These are phyloP conservation scores for Phoenix roebelenii DNA, from an alignment of 176 grass and related monocot genomes.

Conservation along the genomic window DNA sequence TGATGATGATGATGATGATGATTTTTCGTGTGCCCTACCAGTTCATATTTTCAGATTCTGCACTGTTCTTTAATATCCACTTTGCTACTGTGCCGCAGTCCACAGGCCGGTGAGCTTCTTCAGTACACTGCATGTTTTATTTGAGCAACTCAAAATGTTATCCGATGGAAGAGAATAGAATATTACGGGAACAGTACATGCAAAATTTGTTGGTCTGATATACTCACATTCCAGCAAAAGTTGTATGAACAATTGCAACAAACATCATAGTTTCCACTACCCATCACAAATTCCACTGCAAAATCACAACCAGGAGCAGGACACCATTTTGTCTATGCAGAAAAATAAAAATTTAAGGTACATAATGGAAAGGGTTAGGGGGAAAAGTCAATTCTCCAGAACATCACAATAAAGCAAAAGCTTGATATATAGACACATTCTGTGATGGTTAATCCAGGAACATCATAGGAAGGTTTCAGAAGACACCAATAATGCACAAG, in stretches of 20 bases:
- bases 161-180: too few relatives aligned
- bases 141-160: not conserved
- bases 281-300: constrained; percentile 4
- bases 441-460: too few relatives aligned
- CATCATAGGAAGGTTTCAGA: too few relatives aligned
- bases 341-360: not conserved
- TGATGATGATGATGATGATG: too few relatives aligned
- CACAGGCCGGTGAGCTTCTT: constrained; percentile 49
- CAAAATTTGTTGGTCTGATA: not conserved
- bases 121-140: constrained; percentile 27
- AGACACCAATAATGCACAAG: too few relatives aligned
- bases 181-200: too few relatives aligned
- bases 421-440: not conserved
- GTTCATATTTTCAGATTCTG: constrained; percentile 11
- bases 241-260: constrained; percentile 16
- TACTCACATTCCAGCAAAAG: constrained; percentile 53
- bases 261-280: constrained; percentile 21
- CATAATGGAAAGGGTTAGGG: not conserved
- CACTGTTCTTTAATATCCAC: constrained; percentile 18
- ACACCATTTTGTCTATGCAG: constrained; percentile 40
- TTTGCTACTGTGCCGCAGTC: constrained; percentile 14
- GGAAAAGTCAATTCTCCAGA: not conserved
- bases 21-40: constrained; percentile 17
- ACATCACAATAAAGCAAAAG: not conserved
- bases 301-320: constrained; percentile 22